Conservation (phyloP, 805 yeast genomes). For the Candida arabinofermentans region DNA sequence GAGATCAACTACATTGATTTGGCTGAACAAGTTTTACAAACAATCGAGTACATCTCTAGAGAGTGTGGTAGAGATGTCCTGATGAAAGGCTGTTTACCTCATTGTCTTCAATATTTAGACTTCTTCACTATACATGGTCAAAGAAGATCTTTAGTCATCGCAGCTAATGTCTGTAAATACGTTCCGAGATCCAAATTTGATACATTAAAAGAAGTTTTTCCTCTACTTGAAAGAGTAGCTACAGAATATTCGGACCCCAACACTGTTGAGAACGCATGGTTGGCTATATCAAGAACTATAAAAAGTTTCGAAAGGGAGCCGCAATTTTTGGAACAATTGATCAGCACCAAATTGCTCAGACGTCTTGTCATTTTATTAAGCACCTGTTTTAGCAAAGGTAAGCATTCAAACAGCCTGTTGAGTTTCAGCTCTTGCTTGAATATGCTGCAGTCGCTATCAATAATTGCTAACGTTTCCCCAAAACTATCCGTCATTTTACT, state of each 20-base stretch:
- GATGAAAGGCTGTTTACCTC: slow-evolving; percentile 54
- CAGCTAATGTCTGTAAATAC: slow-evolving; percentile 61
- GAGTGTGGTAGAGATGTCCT: slow-evolving; percentile 49
- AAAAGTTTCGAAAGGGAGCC: slow-evolving; percentile 45
- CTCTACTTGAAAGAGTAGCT: slow-evolving; percentile 53
- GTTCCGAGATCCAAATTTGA: slow-evolving; percentile 42
- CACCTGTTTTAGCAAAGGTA: slow-evolving; percentile 25
- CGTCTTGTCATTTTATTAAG: slow-evolving; percentile 28
- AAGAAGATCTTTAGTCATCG: slow-evolving; percentile 69
- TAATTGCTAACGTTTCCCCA: slow-evolving; percentile 39
- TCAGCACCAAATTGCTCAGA: slow-evolving; percentile 33
- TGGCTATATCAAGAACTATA: slow-evolving; percentile 56
- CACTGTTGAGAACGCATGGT: slow-evolving; percentile 63
- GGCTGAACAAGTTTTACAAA: slow-evolving; percentile 85
- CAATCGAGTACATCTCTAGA: slow-evolving; percentile 63
- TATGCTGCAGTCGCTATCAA: slow-evolving; percentile 43
- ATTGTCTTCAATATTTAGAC: slow-evolving; percentile 72
- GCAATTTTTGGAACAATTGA: slow-evolving; percentile 40
- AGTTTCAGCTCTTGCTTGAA: slow-evolving; percentile 37
- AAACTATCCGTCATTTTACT: slow-evolving; percentile 43
- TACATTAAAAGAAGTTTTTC: slow-evolving; percentile 53
- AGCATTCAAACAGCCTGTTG: slow-evolving; percentile 22
- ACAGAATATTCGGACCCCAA: slow-evolving; percentile 51
- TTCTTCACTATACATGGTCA: slow-evolving; percentile 89
- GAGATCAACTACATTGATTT: slow-evolving; percentile 84